phyloP scores from a whole-genome alignment of 352 stramenopile genomes.

The Globisporangium takayamanum region DNA sequence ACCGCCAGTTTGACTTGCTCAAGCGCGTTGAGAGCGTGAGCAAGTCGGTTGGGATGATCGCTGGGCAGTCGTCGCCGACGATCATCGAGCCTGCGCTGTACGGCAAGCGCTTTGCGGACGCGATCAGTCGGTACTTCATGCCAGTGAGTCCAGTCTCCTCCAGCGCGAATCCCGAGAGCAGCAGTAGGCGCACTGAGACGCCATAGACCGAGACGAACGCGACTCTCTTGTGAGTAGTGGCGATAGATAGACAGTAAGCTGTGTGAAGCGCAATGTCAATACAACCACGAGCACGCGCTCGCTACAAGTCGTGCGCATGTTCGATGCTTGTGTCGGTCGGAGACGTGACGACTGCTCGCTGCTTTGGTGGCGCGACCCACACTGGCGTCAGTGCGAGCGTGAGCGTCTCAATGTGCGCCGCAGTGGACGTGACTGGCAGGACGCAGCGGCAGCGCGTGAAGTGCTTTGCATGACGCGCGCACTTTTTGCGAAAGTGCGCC shows the following conservation, averaged over 20 bases:
- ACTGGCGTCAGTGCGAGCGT: slow-evolving; percentile 27
- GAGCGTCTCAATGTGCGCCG: slow-evolving; percentile 50
- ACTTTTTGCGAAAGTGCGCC: slow-evolving; percentile 50
- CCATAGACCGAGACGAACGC: not conserved
- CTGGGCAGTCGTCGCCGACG: slow-evolving; percentile 94
- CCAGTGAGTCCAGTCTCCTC: slow-evolving; percentile 86
- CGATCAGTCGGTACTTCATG: slow-evolving; percentile 97
- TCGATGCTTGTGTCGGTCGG: no score
- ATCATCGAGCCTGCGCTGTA: slow-evolving; percentile 98
- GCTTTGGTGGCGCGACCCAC: not conserved
- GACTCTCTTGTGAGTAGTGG: not conserved
- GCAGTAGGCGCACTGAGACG: not conserved
- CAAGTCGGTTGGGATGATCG: slow-evolving; percentile 98
- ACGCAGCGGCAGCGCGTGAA: slow-evolving; percentile 63
- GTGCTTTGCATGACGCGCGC: slow-evolving; percentile 33
- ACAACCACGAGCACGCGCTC: not conserved
- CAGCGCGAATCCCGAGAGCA: slow-evolving; percentile 24
- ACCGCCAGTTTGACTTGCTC: slow-evolving; percentile 98
- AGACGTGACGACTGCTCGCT: no score
- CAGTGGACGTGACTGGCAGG: slow-evolving; percentile 41
- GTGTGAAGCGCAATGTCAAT: not conserved
- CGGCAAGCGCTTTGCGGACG: slow-evolving; percentile 92
- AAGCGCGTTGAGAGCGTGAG: slow-evolving; percentile 98
- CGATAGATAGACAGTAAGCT: not conserved
- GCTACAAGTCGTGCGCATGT: not conserved